These are phyloP conservation scores for Plasmodium billcollinsi DNA, from an alignment of 169 alveolate genomes.

Conservation along the genomic window DNA sequence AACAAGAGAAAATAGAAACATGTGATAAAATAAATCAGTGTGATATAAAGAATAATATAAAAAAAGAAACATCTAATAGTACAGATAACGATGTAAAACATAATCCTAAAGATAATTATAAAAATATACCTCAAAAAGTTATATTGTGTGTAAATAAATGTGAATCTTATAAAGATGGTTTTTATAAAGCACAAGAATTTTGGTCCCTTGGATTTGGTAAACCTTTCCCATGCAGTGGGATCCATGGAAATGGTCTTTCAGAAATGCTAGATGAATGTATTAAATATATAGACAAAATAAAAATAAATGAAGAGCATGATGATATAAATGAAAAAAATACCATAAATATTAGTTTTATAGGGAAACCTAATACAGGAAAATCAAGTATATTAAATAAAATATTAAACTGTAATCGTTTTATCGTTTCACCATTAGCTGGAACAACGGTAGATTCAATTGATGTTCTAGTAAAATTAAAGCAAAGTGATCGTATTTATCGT, in stretches of 20 bases:
- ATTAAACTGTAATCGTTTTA: slow-evolving; percentile 79
- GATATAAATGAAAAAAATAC: slow-evolving; percentile 57
- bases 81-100: background rate
- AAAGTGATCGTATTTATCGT: slow-evolving; percentile 45
- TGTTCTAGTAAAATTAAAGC: slow-evolving; percentile 77
- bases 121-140: slow-evolving; percentile 32
- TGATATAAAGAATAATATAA: background rate
- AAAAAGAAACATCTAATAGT: background rate
- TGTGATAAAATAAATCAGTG: background rate
- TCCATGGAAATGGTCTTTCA: slow-evolving; percentile 85
- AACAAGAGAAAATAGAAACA: background rate
- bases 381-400: slow-evolving; percentile 81
- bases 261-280: slow-evolving; percentile 79
- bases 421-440: slow-evolving; percentile 87
- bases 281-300: slow-evolving; percentile 76
- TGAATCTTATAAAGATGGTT: slow-evolving; percentile 84
- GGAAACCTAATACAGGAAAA: slow-evolving; percentile 86
- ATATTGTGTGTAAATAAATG: slow-evolving; percentile 84
- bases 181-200: slow-evolving; percentile 83
- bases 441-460: slow-evolving; percentile 86
- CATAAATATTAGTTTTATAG: slow-evolving; percentile 21
- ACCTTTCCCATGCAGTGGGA: slow-evolving; percentile 87
- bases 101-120: background rate
- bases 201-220: slow-evolving; percentile 85
- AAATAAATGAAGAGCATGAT: slow-evolving; percentile 58